Base-by-base conservation (phyloP, 108 stramenopile species). In the Pseudonitzschia delicatissima region DNA sequence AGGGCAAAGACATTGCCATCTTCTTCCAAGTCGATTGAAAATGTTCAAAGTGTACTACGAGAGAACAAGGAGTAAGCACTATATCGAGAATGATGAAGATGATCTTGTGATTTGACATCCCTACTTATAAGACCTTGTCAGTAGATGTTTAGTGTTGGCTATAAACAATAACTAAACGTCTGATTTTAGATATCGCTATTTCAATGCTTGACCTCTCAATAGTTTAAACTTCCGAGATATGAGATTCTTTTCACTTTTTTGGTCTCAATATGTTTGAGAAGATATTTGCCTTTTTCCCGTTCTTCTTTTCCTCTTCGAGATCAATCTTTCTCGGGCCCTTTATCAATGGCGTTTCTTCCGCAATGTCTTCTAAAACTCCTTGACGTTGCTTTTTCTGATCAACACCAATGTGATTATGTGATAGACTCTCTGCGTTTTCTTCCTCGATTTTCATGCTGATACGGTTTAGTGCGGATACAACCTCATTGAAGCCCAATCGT, bases 401-500 rank as follows among this genome's bases (percentile, higher is more conserved):
- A 51, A 6, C 27, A 6, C 12, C 50, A 51, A 18, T 25, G 11
- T 7, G 3, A 51, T 51, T 25, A 6, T 51, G 21, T 12, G 12
- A n/a, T n/a, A n/a, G n/a, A 44, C 42, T 26, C 5, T 51, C 65
- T n/a, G n/a, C n/a, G 45, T 57, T 17, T 26, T 64, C 27, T 15
- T 48, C 40, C 17, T 57, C 73, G 5, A 68, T 9, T 4, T 45
- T 11, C 33, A 68, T 62, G 6, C 72, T 45, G 11, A 96, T 52
- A 18, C 52, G 65, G 58, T 88, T 87, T 26, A 96, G 68, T 52
- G 85, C 78, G n/a, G 69, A 73, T 2, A 94, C 90, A 74, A 98
- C 93, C 39, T 87, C 76, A 51, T 74, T 82, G 83, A 99, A 96
- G 39, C 66, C 68, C 35, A 96, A 84, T 31, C 93, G 88, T 66